Evolutionary conservation across 371 early-diverging fungal genomes (phyloP).

Genomic region (Lichtheimia hyalospora): DNA sequence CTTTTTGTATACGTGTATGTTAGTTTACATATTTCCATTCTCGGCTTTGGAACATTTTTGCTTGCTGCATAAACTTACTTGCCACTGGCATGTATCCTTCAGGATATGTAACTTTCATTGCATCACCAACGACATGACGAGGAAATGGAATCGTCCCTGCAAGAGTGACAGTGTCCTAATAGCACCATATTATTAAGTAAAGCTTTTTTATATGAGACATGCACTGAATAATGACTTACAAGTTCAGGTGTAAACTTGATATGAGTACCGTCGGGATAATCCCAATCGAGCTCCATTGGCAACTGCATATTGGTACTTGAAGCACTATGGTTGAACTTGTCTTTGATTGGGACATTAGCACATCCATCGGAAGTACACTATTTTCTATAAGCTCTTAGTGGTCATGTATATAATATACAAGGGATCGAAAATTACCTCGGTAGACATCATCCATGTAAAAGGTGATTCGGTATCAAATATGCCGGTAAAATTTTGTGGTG

Average conservation of each 20-base stretch:
- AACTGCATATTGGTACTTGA: conserved; percentile 24
- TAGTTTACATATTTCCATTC: too few species aligned
- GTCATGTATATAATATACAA: background rate
- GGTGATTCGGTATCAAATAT: conserved; percentile 36
- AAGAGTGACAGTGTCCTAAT: conserved; percentile 29
- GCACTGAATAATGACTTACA: conserved; percentile 19
- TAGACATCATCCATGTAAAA: conserved; percentile 29
- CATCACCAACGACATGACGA: conserved; percentile 31
- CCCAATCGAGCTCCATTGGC: conserved; percentile 13
- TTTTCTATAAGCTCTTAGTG: background rate
- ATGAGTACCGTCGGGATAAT: conserved; percentile 29
- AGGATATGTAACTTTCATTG: conserved; percentile 20
- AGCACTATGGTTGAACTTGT: conserved; percentile 18
- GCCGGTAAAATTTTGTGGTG: conserved; percentile 25
- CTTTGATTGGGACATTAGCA: conserved; percentile 4
- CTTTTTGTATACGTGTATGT: conserved; percentile 6
- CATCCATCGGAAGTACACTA: conserved; percentile 25
- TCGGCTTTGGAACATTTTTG: too few species aligned
- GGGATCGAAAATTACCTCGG: background rate
- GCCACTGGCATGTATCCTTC: conserved; percentile 20
- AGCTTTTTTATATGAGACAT: too few species aligned
- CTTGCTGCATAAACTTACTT: conserved; percentile 12
- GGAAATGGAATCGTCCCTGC: conserved; percentile 7
- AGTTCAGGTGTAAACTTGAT: conserved; percentile 29
- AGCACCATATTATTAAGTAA: background rate